These are phyloP conservation scores for Limnanthes douglasii DNA, from an alignment of 345 rosid genomes.

Conservation along the genomic window DNA sequence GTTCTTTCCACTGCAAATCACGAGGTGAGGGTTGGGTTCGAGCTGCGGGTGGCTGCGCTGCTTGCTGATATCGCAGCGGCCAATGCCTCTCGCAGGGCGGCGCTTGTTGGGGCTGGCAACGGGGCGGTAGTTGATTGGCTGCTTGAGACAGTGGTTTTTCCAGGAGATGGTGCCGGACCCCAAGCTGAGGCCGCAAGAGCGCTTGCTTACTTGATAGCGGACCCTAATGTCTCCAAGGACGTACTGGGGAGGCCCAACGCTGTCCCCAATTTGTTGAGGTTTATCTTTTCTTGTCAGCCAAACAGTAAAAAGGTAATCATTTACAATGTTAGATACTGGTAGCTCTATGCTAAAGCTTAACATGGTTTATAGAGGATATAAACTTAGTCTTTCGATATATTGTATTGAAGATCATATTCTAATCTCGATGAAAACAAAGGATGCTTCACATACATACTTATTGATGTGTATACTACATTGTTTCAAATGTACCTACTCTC, in stretches of 20 bases:
- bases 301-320: slow-evolving; percentile 70
- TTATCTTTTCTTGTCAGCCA: slow-evolving; percentile 84
- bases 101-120: slow-evolving; percentile 71
- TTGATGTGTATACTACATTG: too few species aligned
- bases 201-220: slow-evolving; percentile 75
- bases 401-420: too few species aligned
- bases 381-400: too few species aligned
- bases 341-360: too few species aligned
- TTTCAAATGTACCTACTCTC: too few species aligned
- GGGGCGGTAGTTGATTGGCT: slow-evolving; percentile 95
- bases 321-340: too few species aligned
- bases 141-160: slow-evolving; percentile 61
- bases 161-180: slow-evolving; percentile 41
- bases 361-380: too few species aligned
- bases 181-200: slow-evolving; percentile 98
- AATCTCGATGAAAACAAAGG: too few species aligned
- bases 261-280: slow-evolving; percentile 63
- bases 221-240: slow-evolving; percentile 48
- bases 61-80: slow-evolving; percentile 87
- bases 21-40: slow-evolving; percentile 85
- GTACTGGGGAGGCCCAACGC: slow-evolving; percentile 82
- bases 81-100: slow-evolving; percentile 59
- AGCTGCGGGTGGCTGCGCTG: slow-evolving; percentile 74
- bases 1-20: slow-evolving; percentile 90
- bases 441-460: too few species aligned